A percentile compares a stretch with the other conserved stretches of the same genome.
These are phyloP conservation scores for Teunomyces cretensis DNA, from an alignment of 805 yeast genomes.

Conservation along the genomic window DNA sequence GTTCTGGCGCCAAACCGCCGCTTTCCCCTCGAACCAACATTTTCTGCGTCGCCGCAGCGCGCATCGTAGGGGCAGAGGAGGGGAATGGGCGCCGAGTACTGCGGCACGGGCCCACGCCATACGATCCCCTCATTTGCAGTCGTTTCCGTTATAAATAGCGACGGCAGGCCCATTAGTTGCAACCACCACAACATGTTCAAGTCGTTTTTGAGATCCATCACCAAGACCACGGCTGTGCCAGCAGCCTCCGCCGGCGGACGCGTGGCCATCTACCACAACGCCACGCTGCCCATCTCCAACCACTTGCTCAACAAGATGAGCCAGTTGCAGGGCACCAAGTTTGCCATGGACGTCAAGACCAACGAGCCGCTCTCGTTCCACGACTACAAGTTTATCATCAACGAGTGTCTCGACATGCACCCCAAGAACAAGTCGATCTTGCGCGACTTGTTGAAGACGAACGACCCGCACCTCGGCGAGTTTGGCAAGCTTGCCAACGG, in stretches of 20 bases:
- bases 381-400: constrained; percentile 27
- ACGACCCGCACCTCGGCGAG: constrained; percentile 19
- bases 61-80: not conserved
- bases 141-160: not conserved
- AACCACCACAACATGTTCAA: constrained; percentile 10
- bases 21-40: not conserved
- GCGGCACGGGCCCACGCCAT: not conserved
- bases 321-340: constrained; percentile 11
- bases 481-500: constrained; percentile 11
- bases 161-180: no score
- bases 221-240: not conserved
- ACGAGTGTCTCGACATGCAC: constrained; percentile 31
- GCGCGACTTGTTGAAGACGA: constrained; percentile 19
- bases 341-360: constrained; percentile 17
- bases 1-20: not conserved
- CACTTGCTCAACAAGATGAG: constrained; percentile 8
- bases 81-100: not conserved
- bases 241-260: constrained; percentile 6
- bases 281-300: constrained; percentile 18
- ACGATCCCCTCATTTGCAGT: constrained; percentile 2
- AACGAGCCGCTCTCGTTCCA: constrained; percentile 19
- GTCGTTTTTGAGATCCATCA: constrained; percentile 2
- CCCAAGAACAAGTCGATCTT: constrained; percentile 33
- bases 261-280: constrained; percentile 31
- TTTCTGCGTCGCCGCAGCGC: not conserved